Evolutionary conservation across 2,329 filamentous ascomycete genomes (phyloP), one percentile per base, ranked within the genome.

Genomic region (Trichothecium roseum): DNA sequence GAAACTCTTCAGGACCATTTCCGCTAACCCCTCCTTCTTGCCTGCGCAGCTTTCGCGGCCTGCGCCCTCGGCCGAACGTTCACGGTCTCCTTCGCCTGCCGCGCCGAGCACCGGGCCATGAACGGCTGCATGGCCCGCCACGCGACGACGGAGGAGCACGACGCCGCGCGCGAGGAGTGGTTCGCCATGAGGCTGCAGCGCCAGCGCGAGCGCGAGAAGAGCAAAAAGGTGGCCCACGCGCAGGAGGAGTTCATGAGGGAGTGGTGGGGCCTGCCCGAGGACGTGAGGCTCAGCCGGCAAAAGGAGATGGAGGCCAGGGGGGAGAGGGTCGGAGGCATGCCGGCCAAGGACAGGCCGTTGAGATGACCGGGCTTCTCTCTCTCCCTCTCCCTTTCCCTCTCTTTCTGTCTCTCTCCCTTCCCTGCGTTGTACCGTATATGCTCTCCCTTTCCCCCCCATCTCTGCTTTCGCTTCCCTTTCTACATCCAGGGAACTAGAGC

Each of bases 101-200:
- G 86, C 36, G 62, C 71, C 33, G 72, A 88, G 52, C 82, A 87
- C 50, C 78, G 81, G 42, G 69, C 72, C 26, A 98, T 98, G 91
- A 98, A 98, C 63, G 70, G 67, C 42, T 98, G 91, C 66, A 95
- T 98, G 87, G 70, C 88, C 47, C 60, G 70, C 37, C 82, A 93
- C 63, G 88, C 89, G 37, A 93, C 84, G 44, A 83, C 79, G 43
- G 77, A 73, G 37, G 85, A 93, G 56, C 74, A 93, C 59, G 91
- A 98, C 62, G 78, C 77, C 17, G 91, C 91, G 43, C 70, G 91
- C 35, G 84, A 87, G 58, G 87, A 96, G 55, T 98, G 91, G 91
- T 96, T 96, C 57, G 75, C 78, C 35, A 70, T 74, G 43, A 72
- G 84, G 35, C 68, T 84, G 47, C 75, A 86, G 62, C 70, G 88